Evolutionary conservation across 2,329 filamentous ascomycete genomes (phyloP), one percentile per base, ranked within the genome.

Genomic region (Aspergillaceae sp.): DNA sequence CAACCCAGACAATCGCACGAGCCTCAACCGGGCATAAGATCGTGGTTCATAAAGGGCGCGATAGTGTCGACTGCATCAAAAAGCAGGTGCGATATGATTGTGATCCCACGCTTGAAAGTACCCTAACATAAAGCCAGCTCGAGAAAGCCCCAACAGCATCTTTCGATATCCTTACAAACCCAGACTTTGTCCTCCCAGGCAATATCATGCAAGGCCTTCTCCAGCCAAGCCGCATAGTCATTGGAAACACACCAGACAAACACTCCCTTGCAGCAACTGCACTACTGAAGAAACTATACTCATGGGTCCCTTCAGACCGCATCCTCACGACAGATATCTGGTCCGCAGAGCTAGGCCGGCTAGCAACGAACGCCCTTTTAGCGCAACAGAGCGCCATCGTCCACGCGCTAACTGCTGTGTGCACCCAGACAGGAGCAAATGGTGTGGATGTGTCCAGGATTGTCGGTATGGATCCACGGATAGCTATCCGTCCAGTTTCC

Each of bases 81-180:
- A 19, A 38, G 27, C n/a, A 19, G 36, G 36, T 38, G 27, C 9
- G 36, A 19, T 19, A 19, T 19, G 19, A 19, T 19, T 19, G 2
- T 1, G 19, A 19, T 19, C 19, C 19, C 19, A 19, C 19, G 19
- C 19, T 19, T 19, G 19, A 19, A 19, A 19, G 19, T 8, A 28
- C 27, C 9, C 36, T 38, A 28, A 38, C 36, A 9, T 38, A 38
- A 6, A 38, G 36, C 3, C 27, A 38, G 36, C 36, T 38, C 26
- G 36, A 38, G 7, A 38, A 38, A 28, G 19, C 36, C 26, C 11
- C 36, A 26, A 38, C 36, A 7, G 36, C 36, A 26, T 26, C 52
- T 1, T 55, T 55, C 41, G 54, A 56, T 27, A 40, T 57, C 5
- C 46, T 57, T 4, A 48, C 55, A n/a, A 57, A 51, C 34, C 55